phyloP scores from a whole-genome alignment of 176 grass and related monocot genomes.

The Zea luxurians region DNA sequence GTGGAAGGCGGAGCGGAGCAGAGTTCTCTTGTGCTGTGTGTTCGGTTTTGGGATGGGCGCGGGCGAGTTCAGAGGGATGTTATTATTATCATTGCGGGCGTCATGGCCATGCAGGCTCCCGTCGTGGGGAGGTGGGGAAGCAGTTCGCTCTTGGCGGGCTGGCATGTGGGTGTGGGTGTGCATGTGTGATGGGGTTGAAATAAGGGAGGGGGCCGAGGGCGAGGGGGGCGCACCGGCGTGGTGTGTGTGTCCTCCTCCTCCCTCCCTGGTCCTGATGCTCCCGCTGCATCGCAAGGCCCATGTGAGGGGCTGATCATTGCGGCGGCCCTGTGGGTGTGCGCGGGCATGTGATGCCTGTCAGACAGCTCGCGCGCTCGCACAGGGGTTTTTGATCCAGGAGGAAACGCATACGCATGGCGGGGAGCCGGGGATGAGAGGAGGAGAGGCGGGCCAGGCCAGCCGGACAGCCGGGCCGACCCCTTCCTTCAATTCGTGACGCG shows the following conservation, averaged over 20 bases:
- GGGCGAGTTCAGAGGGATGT: constrained; percentile 46
- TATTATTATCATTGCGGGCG: constrained; percentile 14
- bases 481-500: background rate
- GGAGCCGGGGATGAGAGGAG: too few species aligned
- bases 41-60: constrained; percentile 35
- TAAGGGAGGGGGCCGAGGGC: background rate
- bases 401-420: background rate
- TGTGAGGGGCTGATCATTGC: constrained; percentile 57
- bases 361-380: background rate
- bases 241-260: background rate
- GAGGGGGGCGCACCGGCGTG: constrained; percentile 6
- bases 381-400: constrained; percentile 13
- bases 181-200: constrained; percentile 21
- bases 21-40: background rate
- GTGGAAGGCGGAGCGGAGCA: background rate
- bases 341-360: constrained; percentile 61
- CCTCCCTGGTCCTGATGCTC: constrained; percentile 41
- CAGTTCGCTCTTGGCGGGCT: too few species aligned
- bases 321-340: constrained; percentile 32
- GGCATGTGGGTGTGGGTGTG: background rate
- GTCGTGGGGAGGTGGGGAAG: background rate
- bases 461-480: background rate
- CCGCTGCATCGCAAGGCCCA: constrained; percentile 35
- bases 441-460: background rate
- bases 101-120: constrained; percentile 18